Evolutionary conservation across 2,329 filamentous ascomycete genomes (phyloP).

Genomic region (Onygena corvina): DNA sequence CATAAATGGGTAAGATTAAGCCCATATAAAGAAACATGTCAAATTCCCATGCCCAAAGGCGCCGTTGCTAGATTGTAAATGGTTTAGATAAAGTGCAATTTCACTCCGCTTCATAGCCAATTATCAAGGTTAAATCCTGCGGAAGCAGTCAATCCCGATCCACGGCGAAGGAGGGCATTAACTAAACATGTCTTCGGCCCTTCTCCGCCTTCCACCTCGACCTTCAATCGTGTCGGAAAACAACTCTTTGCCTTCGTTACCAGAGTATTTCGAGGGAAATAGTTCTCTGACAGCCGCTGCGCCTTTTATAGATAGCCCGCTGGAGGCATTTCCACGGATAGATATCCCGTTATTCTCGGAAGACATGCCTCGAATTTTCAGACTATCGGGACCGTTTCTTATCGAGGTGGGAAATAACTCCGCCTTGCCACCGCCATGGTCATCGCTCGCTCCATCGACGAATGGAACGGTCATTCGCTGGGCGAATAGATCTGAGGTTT

Average conservation of each 20-base stretch:
- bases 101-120: neutral
- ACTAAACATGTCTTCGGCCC: conserved; percentile 61
- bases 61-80: conserved; percentile 3
- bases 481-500: conserved; percentile 42
- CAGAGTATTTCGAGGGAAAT: conserved; percentile 50
- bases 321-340: conserved; percentile 31
- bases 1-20: neutral
- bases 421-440: conserved; percentile 23
- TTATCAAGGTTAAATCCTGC: neutral
- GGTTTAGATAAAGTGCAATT: neutral
- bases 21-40: neutral
- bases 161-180: too few relatives aligned
- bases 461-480: conserved; percentile 40
- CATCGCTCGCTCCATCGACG: conserved; percentile 31
- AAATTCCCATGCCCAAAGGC: neutral
- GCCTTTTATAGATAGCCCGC: conserved; percentile 57
- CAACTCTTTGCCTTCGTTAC: conserved; percentile 56
- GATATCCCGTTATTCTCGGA: conserved; percentile 28
- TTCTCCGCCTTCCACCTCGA: conserved; percentile 48
- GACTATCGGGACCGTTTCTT: conserved; percentile 14
- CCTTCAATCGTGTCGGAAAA: conserved; percentile 51
- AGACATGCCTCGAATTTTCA: conserved; percentile 52
- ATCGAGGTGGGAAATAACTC: conserved; percentile 31
- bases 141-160: too few relatives aligned
- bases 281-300: conserved; percentile 54